Evolutionary conservation across 352 stramenopile genomes (phyloP).

Genomic region (Globisporangium paddicum): DNA sequence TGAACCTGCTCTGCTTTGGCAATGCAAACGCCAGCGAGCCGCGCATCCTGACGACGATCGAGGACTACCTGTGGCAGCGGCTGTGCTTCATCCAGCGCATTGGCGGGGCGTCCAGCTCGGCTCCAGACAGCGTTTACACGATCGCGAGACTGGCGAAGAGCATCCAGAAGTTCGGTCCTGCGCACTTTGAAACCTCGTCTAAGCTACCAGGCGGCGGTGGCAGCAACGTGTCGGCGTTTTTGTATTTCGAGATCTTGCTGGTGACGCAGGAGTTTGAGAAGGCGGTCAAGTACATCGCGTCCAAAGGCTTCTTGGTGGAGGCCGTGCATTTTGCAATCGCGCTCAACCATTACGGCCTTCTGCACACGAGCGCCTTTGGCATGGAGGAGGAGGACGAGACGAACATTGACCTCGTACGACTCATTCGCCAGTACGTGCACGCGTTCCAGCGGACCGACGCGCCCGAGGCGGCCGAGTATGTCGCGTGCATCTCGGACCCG

Average conservation of each 20-base stretch:
- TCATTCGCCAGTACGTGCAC: constrained; percentile 84
- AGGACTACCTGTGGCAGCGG: constrained; percentile 85
- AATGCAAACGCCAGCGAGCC: constrained; percentile 75
- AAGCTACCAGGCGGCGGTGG: constrained; percentile 23
- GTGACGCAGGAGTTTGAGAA: constrained; percentile 79
- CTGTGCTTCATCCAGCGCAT: constrained; percentile 74
- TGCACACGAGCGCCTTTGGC: constrained; percentile 52
- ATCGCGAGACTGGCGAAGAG: constrained; percentile 58
- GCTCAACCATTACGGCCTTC: constrained; percentile 73
- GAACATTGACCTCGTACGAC: constrained; percentile 58
- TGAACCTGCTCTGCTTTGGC: constrained; percentile 76
- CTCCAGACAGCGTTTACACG: constrained; percentile 53
- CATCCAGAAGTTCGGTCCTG: constrained; percentile 72
- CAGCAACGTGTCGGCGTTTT: constrained; percentile 46
- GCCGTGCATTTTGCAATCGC: constrained; percentile 77
- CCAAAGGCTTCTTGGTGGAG: constrained; percentile 73
- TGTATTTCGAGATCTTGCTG: constrained; percentile 81
- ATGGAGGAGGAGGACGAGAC: constrained; percentile 59
- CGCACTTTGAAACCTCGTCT: constrained; percentile 57
- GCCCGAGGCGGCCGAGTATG: constrained; percentile 75
- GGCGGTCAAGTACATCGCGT: constrained; percentile 74
- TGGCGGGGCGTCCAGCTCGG: constrained; percentile 20
- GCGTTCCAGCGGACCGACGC: constrained; percentile 76
- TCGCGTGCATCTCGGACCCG: constrained; percentile 62
- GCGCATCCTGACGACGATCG: constrained; percentile 73